Evolutionary conservation across 192 early-diverging fungal species (phyloP), one percentile per base, ranked within the genome.

Genomic region (Gigaspora rosea): DNA sequence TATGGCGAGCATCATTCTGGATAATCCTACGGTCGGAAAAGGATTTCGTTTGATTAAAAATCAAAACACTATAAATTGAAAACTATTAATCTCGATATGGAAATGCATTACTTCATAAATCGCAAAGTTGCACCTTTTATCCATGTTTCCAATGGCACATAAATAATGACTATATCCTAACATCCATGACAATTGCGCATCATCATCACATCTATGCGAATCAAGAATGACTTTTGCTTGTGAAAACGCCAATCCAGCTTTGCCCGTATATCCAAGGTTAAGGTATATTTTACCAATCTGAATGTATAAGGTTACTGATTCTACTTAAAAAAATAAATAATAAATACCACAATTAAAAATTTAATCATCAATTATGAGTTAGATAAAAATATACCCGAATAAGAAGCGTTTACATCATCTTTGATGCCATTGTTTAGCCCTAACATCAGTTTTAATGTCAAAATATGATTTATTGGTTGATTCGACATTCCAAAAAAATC

Each of bases 181-280:
- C 8, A 85, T 69, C 80, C 86, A 91, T 52, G 65, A 78, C 16
- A 86, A 57, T 33, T 82, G 64, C 2, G 72, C 78, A 16, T 85
- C 71, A n/a, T 73, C 54, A 0, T 51, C 51, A 18, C 78, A 78
- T 7, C 7, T n/a, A 22, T 22, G 5, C 0, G 64, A 65, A 12
- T 83, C 77, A 15, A 86, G 49, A 20, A 83, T 83, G 16, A 13
- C 73, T 54, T 88, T 84, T 8, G 83, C 87, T 46, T 88, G 84
- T 22, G 80, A 73, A 41, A 91, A 83, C 3, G 90, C 87, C 18
- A 83, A 71, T 15, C 86, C 87, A 7, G 91, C 90, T 78, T 92
- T 91, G 3, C 91, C 92, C 5, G 92, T 90, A 79, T 95, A 94
- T 10, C 94, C 94, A 10, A 95, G 67, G 18, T 78, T 78, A 8